Evolutionary conservation across 768 basidiomycete genomes (phyloP).

Genomic region (Lactifluus hygrophoroides): DNA sequence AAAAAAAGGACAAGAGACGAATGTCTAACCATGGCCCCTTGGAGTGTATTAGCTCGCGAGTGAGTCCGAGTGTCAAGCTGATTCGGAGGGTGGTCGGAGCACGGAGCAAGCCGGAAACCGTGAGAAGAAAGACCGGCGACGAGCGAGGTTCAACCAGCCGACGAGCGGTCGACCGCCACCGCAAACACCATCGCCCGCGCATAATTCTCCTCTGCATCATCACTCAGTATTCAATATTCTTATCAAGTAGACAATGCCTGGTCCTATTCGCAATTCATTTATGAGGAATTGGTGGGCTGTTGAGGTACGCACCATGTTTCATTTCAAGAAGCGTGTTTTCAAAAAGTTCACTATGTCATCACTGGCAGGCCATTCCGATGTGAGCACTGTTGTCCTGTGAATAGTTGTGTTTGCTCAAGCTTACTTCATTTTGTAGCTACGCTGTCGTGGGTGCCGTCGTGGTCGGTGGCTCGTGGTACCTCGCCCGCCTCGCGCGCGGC

Average conservation of each 20-base stretch:
- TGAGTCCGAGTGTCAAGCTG: too few species aligned
- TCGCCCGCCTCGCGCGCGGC: slow-evolving; percentile 36
- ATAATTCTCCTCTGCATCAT: neutral
- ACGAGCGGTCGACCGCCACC: neutral
- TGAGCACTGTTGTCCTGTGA: neutral
- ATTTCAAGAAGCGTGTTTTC: too few species aligned
- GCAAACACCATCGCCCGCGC: neutral
- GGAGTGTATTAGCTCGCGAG: too few species aligned
- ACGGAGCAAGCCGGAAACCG: too few species aligned
- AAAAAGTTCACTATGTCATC: neutral
- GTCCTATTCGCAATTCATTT: slow-evolving; percentile 11
- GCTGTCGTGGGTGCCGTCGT: slow-evolving; percentile 40
- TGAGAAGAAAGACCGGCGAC: slow-evolving; percentile 4
- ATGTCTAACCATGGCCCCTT: too few species aligned
- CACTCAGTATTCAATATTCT: neutral
- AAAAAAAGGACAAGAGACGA: too few species aligned
- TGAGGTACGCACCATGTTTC: slow-evolving; percentile 12
- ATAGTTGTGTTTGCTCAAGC: neutral
- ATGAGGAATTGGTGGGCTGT: slow-evolving; percentile 21
- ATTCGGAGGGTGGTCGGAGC: too few species aligned
- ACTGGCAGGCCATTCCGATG: slow-evolving; percentile 22
- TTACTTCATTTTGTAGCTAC: slow-evolving; percentile 28
- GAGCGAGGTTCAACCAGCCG: neutral
- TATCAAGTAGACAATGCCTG: neutral
- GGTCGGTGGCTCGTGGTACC: slow-evolving; percentile 36